Evolutionary conservation across 768 basidiomycete species (phyloP), one percentile per base, ranked within the genome.

Genomic region (Cystobasidium ongulense): DNA sequence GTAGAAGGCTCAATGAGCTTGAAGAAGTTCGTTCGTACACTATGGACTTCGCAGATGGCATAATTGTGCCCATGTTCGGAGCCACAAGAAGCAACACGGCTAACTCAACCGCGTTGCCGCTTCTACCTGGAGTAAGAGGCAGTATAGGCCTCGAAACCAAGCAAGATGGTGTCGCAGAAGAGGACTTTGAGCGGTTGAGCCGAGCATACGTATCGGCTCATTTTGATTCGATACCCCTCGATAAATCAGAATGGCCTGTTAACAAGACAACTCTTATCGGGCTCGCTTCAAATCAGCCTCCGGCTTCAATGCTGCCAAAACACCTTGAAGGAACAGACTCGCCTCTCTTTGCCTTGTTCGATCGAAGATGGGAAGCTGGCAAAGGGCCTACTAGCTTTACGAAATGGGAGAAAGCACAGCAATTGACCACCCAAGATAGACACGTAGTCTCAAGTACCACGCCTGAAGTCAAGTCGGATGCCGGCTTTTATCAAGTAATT

Each of bases 21-120:
- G 53, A 61, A 29, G 39, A 75, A 25, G 38, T 75, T 1, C 73
- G 68, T 33, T 38, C 73, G n/a, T 74, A 77, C 67, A 41, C 77
- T 1, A 54, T 79, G 39, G 74, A 75, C 15, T 43, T 46, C 3
- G 78, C 77, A n/a, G 76, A 79, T 67, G 77, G 72, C 17, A 38
- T 79, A 52, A 76, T 79, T n/a, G 74, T 79, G 13, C 78, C 78
- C 5, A 65, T 76, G 1, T 79, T 79, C n/a, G 78, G 74, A 1
- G 73, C 74, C 63, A 38, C 77, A 3, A 75, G 78, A n/a, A 73
- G 74, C 35, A 66, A 73, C 5, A 57, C 54, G 1, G 73, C 68
- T 31, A 67, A 73, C 38, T 31, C 72, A 61, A 17, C 70, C 72
- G 25, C 17, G 21, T 8, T 75, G 74, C 31, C n/a, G 74, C 13